Evolutionary conservation across 768 basidiomycete species (phyloP).

Genomic region (Pluteus cervinus): DNA sequence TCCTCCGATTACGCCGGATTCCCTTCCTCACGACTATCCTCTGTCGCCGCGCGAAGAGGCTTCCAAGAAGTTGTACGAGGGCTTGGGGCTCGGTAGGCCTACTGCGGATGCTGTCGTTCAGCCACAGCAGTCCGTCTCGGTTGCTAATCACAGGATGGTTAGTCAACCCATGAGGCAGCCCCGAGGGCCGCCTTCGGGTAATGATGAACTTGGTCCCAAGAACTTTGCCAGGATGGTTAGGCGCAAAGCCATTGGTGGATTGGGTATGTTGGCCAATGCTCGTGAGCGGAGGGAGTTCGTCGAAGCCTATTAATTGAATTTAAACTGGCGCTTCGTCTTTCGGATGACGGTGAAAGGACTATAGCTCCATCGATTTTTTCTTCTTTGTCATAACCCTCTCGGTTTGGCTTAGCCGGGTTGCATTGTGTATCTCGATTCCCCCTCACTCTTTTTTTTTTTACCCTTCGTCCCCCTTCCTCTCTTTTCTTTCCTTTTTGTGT

Average conservation of each 20-base stretch:
- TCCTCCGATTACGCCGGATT: slow-evolving; percentile 72
- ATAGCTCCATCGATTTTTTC: slow-evolving; percentile 4
- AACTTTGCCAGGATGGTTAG: slow-evolving; percentile 86
- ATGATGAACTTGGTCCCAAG: slow-evolving; percentile 81
- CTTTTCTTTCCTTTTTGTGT: slow-evolving; percentile 10
- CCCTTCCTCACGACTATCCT: slow-evolving; percentile 43
- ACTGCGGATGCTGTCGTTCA: slow-evolving; percentile 28
- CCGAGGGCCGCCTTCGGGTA: slow-evolving; percentile 79
- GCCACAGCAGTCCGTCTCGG: slow-evolving; percentile 30
- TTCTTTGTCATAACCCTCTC: slow-evolving; percentile 1
- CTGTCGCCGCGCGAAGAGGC: slow-evolving; percentile 86
- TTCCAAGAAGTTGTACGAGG: slow-evolving; percentile 82
- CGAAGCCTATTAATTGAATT: slow-evolving; percentile 51
- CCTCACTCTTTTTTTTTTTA: slow-evolving; percentile 11
- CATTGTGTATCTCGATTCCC: background rate
- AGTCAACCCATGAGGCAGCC: slow-evolving; percentile 82
- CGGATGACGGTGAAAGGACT: too few species aligned
- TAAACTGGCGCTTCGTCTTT: slow-evolving; percentile 2
- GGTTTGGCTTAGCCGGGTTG: background rate
- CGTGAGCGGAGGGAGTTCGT: slow-evolving; percentile 74
- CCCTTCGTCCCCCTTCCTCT: background rate
- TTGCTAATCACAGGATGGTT: slow-evolving; percentile 50
- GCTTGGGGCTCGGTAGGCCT: slow-evolving; percentile 78
- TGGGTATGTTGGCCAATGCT: slow-evolving; percentile 75
- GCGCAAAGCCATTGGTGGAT: slow-evolving; percentile 77